These are phyloP conservation scores for Laburnicola sp. DNA, from an alignment of 2,329 filamentous ascomycete species.

Conservation along the genomic window DNA sequence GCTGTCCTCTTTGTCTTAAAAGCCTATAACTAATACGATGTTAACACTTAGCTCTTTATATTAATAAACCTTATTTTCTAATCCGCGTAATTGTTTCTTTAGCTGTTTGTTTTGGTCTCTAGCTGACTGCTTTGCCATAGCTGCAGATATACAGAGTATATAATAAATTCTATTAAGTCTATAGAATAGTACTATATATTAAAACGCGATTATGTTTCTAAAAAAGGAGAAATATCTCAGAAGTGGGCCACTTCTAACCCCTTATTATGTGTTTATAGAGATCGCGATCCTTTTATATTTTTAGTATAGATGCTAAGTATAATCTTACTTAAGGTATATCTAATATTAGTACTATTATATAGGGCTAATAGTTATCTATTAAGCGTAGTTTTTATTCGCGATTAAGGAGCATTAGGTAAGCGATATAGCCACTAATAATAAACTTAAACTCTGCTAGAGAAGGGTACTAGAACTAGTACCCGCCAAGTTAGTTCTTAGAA, in stretches of 20 bases:
- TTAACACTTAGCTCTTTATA: conserved; percentile 8
- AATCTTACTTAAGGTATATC: too few species aligned
- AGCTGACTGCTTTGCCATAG: conserved; percentile 5
- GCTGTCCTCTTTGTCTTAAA: conserved; percentile 8
- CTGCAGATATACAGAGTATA: conserved; percentile 1
- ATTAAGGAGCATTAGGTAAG: too few species aligned
- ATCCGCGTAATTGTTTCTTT: conserved; percentile 8
- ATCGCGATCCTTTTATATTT: too few species aligned
- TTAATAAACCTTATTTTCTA: conserved; percentile 11
- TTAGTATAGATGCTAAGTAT: too few species aligned
- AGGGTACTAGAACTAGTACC: too few species aligned
- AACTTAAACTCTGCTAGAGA: too few species aligned
- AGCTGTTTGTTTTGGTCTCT: conserved; percentile 11
- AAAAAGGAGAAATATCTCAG: conserved; percentile 9
- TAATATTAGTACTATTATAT: too few species aligned
- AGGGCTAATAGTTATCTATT: too few species aligned
- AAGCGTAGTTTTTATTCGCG: too few species aligned
- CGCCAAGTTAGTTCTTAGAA: too few species aligned
- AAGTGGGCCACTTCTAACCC: conserved; percentile 6
- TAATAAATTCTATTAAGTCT: conserved; percentile 6
- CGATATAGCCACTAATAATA: too few species aligned
- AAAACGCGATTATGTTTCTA: conserved; percentile 8
- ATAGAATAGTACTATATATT: conserved; percentile 5
- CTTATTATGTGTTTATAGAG: background rate
- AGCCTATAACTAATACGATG: conserved; percentile 8